Percentiles rank a stretch among this genome's conserved stretches.
Conservation (phyloP, 805 yeast species). For the Blastobotrys americana region DNA sequence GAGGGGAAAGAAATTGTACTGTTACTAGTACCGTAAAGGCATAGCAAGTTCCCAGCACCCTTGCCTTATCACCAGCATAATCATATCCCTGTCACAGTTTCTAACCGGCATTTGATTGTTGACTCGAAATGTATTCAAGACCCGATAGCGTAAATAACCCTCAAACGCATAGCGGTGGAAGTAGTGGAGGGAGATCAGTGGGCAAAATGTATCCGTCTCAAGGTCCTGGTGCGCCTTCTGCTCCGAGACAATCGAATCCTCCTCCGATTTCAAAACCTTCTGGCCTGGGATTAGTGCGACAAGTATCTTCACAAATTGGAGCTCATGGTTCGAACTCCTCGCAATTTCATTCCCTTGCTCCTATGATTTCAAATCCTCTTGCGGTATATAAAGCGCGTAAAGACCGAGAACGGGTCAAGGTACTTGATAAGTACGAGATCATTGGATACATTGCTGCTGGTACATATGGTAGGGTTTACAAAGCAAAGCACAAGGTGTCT, state of each 20-base stretch:
- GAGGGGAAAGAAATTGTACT: too few species aligned
- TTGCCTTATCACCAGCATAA: too few species aligned
- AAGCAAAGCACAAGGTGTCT: conserved; percentile 46
- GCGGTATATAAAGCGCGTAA: conserved; percentile 50
- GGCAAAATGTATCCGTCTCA: background rate
- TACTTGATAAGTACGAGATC: conserved; percentile 77
- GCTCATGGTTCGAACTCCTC: background rate
- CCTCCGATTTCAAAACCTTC: background rate
- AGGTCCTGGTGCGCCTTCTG: background rate
- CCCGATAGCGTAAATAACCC: background rate
- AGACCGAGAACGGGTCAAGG: conserved; percentile 62
- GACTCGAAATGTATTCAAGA: background rate
- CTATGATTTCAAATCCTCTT: conserved; percentile 29
- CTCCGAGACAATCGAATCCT: background rate
- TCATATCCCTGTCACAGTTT: too few species aligned
- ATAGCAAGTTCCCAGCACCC: too few species aligned
- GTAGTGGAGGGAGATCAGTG: background rate
- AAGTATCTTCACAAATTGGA: background rate
- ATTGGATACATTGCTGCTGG: conserved; percentile 98
- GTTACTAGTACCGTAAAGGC: too few species aligned
- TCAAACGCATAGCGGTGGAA: background rate
- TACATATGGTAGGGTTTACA: conserved; percentile 91
- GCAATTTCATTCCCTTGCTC: conserved; percentile 11
- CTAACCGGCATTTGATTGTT: too few species aligned
- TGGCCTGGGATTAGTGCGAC: background rate